phyloP scores from a whole-genome alignment of 257 asterid genomes.

The Solanum verrucosum region DNA sequence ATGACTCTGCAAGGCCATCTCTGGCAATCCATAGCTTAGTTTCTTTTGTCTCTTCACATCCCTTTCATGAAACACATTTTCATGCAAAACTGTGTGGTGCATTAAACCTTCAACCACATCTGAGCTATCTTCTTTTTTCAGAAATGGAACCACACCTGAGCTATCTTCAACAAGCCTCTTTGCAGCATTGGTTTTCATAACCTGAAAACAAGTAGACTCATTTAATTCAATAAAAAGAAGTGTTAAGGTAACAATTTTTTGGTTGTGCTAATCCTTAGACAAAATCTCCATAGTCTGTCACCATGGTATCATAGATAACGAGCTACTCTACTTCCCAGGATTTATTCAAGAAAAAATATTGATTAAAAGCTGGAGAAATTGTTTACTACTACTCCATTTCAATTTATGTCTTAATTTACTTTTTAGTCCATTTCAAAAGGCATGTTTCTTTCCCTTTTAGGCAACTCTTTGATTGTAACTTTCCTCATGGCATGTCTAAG shows the following conservation, averaged over 20 bases:
- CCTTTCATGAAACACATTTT: conserved; percentile 22
- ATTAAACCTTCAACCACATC: conserved; percentile 11
- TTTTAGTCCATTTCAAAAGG: neutral
- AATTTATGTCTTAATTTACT: neutral
- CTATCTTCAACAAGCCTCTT: conserved; percentile 18
- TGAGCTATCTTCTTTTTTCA: neutral
- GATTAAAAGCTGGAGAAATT: neutral
- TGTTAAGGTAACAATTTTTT: neutral
- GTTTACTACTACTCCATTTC: neutral
- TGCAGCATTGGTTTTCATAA: neutral
- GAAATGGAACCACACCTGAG: conserved; percentile 1
- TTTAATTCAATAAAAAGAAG: neutral
- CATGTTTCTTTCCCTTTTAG: neutral
- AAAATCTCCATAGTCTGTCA: neutral
- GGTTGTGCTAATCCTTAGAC: neutral
- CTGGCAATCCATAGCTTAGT: conserved; percentile 34
- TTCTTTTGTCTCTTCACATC: conserved; percentile 70
- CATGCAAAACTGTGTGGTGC: neutral
- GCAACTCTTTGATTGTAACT: neutral
- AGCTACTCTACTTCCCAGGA: neutral
- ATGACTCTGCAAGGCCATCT: conserved; percentile 8
- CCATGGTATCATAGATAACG: neutral
- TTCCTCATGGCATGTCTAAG: neutral
- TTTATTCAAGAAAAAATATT: neutral
- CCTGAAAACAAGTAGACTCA: neutral